These are phyloP conservation scores for Hymenoscyphus albidus DNA, from an alignment of 2,329 filamentous ascomycete species.

Conservation along the genomic window DNA sequence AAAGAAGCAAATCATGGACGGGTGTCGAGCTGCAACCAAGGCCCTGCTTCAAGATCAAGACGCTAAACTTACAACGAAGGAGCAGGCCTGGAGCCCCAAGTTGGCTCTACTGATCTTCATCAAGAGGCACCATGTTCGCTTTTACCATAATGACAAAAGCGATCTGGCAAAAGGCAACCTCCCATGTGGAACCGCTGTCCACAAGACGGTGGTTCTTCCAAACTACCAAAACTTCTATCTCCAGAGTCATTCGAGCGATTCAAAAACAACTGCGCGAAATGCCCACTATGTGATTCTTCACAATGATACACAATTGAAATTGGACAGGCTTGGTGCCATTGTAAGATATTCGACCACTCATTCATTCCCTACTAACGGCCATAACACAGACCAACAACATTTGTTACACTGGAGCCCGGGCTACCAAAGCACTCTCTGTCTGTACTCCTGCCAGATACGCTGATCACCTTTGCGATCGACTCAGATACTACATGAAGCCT, in stretches of 20 bases:
- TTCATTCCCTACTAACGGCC: not conserved
- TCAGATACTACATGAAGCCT: constrained; percentile 22
- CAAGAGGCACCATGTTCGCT: not conserved
- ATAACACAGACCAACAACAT: not conserved
- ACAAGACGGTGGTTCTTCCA: not conserved
- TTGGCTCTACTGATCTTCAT: not conserved
- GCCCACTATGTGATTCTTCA: not conserved
- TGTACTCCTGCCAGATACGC: constrained; percentile 39
- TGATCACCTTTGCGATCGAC: no score
- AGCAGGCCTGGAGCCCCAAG: not conserved
- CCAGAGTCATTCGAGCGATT: no score
- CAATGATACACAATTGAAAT: not conserved
- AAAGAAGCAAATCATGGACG: constrained; percentile 29
- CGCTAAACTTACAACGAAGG: not conserved
- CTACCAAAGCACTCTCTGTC: constrained; percentile 77
- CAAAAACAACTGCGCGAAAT: not conserved
- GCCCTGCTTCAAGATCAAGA: no score
- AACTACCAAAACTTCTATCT: not conserved
- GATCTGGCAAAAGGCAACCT: not conserved
- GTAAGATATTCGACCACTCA: not conserved
- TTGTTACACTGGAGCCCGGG: constrained; percentile 53
- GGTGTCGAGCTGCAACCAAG: not conserved
- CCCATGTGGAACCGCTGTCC: not conserved
- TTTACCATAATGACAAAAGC: not conserved
- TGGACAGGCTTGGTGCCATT: not conserved